Evolutionary conservation across 2,329 filamentous ascomycete genomes (phyloP).

Genomic region (Mycosphaerelloides madeirae): DNA sequence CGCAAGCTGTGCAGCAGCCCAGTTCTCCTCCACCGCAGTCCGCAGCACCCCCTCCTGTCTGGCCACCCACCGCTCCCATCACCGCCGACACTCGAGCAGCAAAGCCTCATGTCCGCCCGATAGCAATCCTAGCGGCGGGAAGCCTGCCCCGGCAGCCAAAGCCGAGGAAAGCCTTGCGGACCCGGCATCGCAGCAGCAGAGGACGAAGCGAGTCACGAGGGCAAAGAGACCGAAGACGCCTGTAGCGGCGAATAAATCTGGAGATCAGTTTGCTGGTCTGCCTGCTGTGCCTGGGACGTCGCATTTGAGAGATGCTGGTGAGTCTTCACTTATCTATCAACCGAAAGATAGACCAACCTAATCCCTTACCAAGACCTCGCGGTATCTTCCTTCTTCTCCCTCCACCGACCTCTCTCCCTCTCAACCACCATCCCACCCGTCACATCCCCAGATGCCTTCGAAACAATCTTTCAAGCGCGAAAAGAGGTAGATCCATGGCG

Average conservation of each 20-base stretch:
- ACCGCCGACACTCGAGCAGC: conserved; percentile 48
- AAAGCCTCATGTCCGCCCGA: conserved; percentile 47
- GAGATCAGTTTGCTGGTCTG: conserved; percentile 51
- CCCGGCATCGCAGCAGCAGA: conserved; percentile 15
- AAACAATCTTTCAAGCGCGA: conserved; percentile 68
- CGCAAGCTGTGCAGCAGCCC: conserved; percentile 21
- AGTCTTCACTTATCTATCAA: not conserved
- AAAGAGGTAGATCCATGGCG: conserved; percentile 44
- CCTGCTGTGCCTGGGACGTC: conserved; percentile 72
- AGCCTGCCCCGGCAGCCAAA: conserved; percentile 27
- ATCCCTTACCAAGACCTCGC: conserved; percentile 57
- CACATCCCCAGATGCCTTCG: conserved; percentile 70
- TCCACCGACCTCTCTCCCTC: conserved; percentile 89
- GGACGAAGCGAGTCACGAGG: conserved; percentile 14
- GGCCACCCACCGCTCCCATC: conserved; percentile 37
- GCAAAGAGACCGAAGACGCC: conserved; percentile 11
- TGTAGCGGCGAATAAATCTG: conserved; percentile 13
- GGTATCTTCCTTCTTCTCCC: conserved; percentile 89
- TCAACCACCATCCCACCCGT: conserved; percentile 72
- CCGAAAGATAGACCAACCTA: not conserved
- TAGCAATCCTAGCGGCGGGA: conserved; percentile 25
- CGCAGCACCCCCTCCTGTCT: conserved; percentile 29
- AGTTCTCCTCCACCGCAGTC: conserved; percentile 29
- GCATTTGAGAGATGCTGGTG: conserved; percentile 51
- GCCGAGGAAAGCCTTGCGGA: conserved; percentile 15